Conservation (phyloP, 2,329 filamentous ascomycete genomes). For the Aspergillus felis region DNA sequence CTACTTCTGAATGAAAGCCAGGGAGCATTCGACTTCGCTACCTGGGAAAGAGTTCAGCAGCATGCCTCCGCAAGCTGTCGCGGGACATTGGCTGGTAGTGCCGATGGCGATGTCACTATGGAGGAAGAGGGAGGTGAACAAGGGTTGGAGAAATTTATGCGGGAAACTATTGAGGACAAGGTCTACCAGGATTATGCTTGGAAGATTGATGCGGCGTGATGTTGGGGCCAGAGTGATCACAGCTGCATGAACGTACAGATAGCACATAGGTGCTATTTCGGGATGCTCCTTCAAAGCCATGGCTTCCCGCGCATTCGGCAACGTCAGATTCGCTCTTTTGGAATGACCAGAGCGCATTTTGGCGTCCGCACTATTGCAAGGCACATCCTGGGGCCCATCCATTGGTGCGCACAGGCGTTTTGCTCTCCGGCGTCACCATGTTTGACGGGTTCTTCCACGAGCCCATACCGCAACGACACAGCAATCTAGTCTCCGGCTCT, state of each 20-base stretch:
- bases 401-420: background rate
- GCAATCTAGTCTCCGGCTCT: background rate
- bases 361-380: background rate
- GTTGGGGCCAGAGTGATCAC: background rate
- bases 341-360: background rate
- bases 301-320: background rate
- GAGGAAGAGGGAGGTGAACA: constrained; percentile 39
- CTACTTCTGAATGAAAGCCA: constrained; percentile 77
- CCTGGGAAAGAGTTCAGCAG: constrained; percentile 70
- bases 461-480: background rate
- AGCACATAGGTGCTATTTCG: background rate
- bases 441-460: background rate
- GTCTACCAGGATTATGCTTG: constrained; percentile 40
- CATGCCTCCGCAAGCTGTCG: constrained; percentile 65
- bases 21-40: constrained; percentile 68
- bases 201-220: constrained; percentile 36
- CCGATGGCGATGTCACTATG: constrained; percentile 42
- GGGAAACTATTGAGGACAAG: constrained; percentile 58
- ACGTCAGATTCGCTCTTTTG: background rate
- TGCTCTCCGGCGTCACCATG: background rate
- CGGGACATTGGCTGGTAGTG: constrained; percentile 34
- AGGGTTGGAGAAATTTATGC: constrained; percentile 57
- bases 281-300: background rate
- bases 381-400: background rate
- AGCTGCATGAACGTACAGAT: background rate